phyloP scores from a whole-genome alignment of 2,329 filamentous ascomycete species.

The Epichloe baconii region DNA sequence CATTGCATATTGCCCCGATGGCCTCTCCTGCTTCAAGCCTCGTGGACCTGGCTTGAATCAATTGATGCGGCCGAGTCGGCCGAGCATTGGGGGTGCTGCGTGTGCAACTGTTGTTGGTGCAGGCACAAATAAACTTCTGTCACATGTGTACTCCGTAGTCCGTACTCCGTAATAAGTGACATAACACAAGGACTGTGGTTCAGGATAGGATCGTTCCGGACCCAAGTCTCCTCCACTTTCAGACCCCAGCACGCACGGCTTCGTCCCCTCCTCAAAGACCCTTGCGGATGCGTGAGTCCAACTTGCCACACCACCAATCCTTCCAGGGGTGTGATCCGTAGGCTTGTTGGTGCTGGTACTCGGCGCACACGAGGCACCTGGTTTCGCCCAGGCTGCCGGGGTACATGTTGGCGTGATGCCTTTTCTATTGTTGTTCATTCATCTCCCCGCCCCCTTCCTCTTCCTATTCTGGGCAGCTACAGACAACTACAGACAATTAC shows the following conservation, averaged over 20 bases:
- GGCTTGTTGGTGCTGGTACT: neutral
- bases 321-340: neutral
- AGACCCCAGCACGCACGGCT: neutral
- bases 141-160: too few species aligned
- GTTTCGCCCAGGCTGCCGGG: neutral
- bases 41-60: too few species aligned
- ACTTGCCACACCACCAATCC: neutral
- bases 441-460: neutral
- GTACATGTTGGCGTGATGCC: conserved; percentile 1
- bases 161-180: too few species aligned
- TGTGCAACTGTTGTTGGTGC: too few species aligned
- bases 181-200: too few species aligned
- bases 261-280: too few species aligned
- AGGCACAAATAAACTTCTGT: too few species aligned
- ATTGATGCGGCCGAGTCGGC: too few species aligned
- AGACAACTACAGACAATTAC: neutral
- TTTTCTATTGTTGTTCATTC: neutral
- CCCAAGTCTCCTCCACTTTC: neutral
- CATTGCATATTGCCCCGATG: neutral
- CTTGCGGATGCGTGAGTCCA: too few species aligned
- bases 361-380: neutral
- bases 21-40: too few species aligned
- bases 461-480: neutral
- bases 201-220: too few species aligned
- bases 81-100: too few species aligned